These are phyloP conservation scores for Verbascum thapsus DNA, from an alignment of 257 asterid genomes.

Conservation along the genomic window DNA sequence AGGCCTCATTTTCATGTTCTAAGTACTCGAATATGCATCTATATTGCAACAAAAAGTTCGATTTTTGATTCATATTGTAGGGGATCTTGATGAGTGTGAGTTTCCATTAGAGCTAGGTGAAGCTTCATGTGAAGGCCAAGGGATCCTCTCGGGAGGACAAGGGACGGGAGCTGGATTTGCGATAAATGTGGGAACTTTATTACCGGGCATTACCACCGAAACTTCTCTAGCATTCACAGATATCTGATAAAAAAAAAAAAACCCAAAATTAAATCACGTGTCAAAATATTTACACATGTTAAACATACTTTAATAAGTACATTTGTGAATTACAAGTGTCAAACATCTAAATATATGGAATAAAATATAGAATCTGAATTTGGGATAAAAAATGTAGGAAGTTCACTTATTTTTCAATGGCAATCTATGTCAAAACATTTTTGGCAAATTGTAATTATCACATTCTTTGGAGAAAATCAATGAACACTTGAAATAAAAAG, in stretches of 20 bases:
- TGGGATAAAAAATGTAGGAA: no score
- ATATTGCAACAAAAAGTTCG: not conserved
- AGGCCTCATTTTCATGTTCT: conserved; percentile 23
- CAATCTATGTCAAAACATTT: no score
- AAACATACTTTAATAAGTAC: no score
- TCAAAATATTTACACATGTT: no score
- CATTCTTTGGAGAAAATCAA: no score
- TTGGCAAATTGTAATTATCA: no score
- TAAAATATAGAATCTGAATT: no score
- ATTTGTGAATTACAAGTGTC: no score
- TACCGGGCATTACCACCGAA: conserved; percentile 89
- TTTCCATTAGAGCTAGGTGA: conserved; percentile 36
- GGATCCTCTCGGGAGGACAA: conserved; percentile 65
- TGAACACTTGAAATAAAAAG: no score
- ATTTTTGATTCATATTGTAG: not conserved
- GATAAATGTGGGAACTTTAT: conserved; percentile 73
- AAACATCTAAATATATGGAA: no score
- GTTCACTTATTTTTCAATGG: no score
- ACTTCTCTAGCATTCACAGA: conserved; percentile 66
- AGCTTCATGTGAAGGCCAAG: conserved; percentile 61
- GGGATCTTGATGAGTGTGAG: not conserved
- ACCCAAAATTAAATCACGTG: not conserved
- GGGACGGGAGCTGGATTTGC: conserved; percentile 90
- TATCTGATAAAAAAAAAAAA: conserved; percentile 47
- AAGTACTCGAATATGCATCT: conserved; percentile 21